Base-by-base conservation (phyloP, 1,139 yeast species). In the Yamadazyma atmosphaerica region DNA sequence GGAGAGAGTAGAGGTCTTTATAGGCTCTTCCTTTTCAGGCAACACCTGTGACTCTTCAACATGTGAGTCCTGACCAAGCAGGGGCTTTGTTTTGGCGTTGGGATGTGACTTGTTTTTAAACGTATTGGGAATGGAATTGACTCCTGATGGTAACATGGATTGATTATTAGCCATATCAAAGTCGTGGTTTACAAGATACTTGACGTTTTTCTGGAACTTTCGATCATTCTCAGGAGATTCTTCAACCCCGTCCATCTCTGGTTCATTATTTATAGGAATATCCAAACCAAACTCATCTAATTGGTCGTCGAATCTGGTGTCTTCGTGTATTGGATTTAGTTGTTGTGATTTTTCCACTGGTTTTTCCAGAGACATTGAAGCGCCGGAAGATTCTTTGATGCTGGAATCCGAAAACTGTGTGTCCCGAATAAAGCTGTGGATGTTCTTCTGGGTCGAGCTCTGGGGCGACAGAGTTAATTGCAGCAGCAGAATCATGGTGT, bases 21-120 rank as follows among this genome's bases (percentile, higher is more conserved):
- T 33, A n/a, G 45, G 42, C 3, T 17, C 34, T 12, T 19, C 22
- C 9, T 19, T 19, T n/a, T n/a, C n/a, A n/a, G n/a, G n/a, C n/a
- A n/a, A n/a, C n/a, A n/a, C n/a, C n/a, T n/a, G n/a, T n/a, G n/a
- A n/a, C n/a, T n/a, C n/a, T n/a, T n/a, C n/a, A n/a, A n/a, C n/a
- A n/a, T n/a, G n/a, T n/a, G n/a, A n/a, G 30, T 6, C 9, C 30
- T 7, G 7, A 5, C 54, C 62, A n/a, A 67, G 52, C 14, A 51
- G 53, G 4, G 58, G 45, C 46, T 70, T 72, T 0, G 77, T 65
- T 40, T 55, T 62, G 18, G 77, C 77, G 47, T 70, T 72, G 8
- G 77, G 75, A 45, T 68, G 74, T 9, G 72, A 65, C 44, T 71
- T 72, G 47, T 70, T 63, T 40, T 69, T 63, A 56, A 72, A 72